phyloP scores from a whole-genome alignment of 805 yeast species.

The Candida loeiensis region DNA sequence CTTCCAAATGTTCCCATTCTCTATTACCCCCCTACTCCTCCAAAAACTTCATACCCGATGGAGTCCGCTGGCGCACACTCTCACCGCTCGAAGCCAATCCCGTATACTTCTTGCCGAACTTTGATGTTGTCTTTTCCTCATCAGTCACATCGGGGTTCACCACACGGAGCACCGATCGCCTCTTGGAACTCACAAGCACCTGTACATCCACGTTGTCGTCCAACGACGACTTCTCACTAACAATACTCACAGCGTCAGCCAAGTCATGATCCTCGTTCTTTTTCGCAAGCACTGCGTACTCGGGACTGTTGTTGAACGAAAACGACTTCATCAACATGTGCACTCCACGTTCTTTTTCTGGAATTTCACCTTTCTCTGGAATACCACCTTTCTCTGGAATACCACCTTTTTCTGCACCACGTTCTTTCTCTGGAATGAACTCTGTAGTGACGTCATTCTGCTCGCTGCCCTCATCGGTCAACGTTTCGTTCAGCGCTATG shows the following conservation, averaged over 20 bases:
- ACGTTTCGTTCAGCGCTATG: conserved; percentile 13
- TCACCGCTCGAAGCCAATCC: conserved; percentile 3
- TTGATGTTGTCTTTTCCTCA: conserved; percentile 3
- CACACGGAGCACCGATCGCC: conserved; percentile 57
- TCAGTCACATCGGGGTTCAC: conserved; percentile 49
- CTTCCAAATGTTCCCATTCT: too few species aligned
- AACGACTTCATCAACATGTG: conserved; percentile 22
- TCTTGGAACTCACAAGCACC: conserved; percentile 62
- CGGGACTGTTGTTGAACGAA: conserved; percentile 16
- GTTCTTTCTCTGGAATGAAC: too few species aligned
- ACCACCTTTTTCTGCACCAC: background rate
- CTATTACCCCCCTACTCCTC: too few species aligned
- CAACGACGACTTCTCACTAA: conserved; percentile 15
- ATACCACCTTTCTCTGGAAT: too few species aligned
- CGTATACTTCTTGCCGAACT: conserved; percentile 6
- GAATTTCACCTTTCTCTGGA: conserved; percentile 2
- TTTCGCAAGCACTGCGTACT: background rate
- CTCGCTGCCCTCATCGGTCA: conserved; percentile 10
- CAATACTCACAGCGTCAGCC: background rate
- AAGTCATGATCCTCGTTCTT: conserved; percentile 1
- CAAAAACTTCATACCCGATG: conserved; percentile 9
- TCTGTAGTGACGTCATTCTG: too few species aligned
- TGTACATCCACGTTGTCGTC: conserved; percentile 62
- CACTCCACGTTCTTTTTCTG: conserved; percentile 16
- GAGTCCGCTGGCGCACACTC: conserved; percentile 14